Base-by-base conservation (phyloP, 75 land plant species). In the Sequoiadendron giganteum region DNA sequence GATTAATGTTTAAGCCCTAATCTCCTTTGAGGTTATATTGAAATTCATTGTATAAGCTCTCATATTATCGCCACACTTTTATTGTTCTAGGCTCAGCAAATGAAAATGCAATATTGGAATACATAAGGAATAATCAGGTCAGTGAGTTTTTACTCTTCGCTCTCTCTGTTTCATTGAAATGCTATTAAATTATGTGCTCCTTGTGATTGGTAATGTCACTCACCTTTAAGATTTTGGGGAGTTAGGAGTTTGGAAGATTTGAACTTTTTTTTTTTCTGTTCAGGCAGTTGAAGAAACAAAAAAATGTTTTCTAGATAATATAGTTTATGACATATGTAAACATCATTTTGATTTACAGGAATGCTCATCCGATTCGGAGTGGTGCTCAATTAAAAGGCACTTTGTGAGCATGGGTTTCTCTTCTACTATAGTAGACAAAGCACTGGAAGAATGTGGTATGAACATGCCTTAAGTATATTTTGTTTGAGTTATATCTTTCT, bases 401-500 rank as follows among this genome's bases (percentile, higher is more conserved):
- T 81, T 81, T 45, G 83, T 81, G 48, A 81, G 3, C 83, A 81
- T 81, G 83, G 49, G 83, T 1, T 81, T 42, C 45, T 81, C 83
- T 43, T 81, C 48, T 21, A 25, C 83, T 25, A 4, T 28, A 45
- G 83, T 81, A 10, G 83, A 81, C 13, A 81, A 25, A 45, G 83
- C 83, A 81, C 10, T 81, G 4, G 43, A 81, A 81, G 83, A 81
- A 81, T 81, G 49, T 81, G 83, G 83, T 81, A 81, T 81, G 83
- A 40, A 10, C 9, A 81, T 25, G 11, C 81, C 42, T 78, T 30
- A 38, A 78, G 42, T 28, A 43, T 43, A 81, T 81, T 42, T 45
- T 10, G 28, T 45, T 10, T 43, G 83, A 81, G 45, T 42, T 25
- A 43, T 18, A 81, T 28, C 45, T 42, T 25, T 21, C 25, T 79